phyloP scores from a whole-genome alignment of 306 rosid species.

The Cercis canadensis region DNA sequence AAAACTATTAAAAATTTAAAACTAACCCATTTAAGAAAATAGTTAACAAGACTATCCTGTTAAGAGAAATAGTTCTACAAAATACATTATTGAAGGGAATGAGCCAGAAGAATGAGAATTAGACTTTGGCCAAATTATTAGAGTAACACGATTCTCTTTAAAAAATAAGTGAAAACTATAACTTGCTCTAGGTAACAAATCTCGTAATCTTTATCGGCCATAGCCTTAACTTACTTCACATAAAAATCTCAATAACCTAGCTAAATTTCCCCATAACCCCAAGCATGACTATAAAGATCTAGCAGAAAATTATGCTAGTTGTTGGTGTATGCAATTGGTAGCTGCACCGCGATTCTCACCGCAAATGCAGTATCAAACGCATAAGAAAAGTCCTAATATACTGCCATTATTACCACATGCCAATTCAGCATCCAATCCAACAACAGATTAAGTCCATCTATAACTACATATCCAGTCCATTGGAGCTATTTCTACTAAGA shows the following conservation, averaged over 20 bases:
- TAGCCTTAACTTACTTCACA: constrained; percentile 6
- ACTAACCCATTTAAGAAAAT: too few relatives aligned
- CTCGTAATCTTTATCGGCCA: neutral
- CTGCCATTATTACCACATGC: neutral
- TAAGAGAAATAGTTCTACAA: too few relatives aligned
- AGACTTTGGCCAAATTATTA: neutral
- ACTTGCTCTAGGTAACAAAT: too few relatives aligned
- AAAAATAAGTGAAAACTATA: constrained; percentile 3
- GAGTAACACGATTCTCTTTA: neutral
- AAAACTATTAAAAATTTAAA: too few relatives aligned
- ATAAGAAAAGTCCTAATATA: neutral
- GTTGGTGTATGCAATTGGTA: too few relatives aligned
- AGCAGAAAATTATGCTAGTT: neutral
- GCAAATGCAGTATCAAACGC: constrained; percentile 4
- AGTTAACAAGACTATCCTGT: too few relatives aligned
- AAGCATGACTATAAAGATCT: neutral
- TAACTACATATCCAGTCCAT: neutral
- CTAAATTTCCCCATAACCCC: neutral
- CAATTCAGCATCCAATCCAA: neutral
- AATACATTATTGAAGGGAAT: too few relatives aligned
- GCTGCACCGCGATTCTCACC: too few relatives aligned
- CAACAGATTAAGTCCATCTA: neutral
- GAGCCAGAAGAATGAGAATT: constrained; percentile 39
- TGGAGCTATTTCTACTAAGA: neutral
- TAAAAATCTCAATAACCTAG: constrained; percentile 1